phyloP scores from a whole-genome alignment of 2,329 filamentous ascomycete species.

The Niveomyces coronatus region DNA sequence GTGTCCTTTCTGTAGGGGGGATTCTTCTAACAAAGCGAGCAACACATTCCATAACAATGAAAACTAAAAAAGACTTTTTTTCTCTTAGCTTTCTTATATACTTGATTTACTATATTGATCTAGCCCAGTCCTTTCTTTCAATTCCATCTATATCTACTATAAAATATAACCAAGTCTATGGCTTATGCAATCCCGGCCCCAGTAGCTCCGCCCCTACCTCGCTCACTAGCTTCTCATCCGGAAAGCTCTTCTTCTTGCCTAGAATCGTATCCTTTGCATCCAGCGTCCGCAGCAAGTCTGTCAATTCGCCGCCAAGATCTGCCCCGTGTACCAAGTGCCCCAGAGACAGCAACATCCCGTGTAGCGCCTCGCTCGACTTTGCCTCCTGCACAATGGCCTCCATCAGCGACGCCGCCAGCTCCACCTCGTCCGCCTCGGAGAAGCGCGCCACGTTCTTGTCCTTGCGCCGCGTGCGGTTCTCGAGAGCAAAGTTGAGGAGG shows the following conservation, averaged over 20 bases:
- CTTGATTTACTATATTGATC: too few species aligned
- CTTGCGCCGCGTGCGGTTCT: constrained; percentile 56
- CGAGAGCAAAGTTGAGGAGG: constrained; percentile 68
- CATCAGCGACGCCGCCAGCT: constrained; percentile 69
- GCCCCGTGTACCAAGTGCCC: constrained; percentile 67
- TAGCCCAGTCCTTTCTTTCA: too few species aligned
- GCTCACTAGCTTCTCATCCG: constrained; percentile 44
- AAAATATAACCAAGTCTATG: constrained; percentile 12
- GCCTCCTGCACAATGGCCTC: constrained; percentile 57
- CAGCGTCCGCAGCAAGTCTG: constrained; percentile 68
- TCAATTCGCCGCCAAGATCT: constrained; percentile 60
- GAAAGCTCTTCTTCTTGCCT: constrained; percentile 46
- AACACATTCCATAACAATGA: too few species aligned
- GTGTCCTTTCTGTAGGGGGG: too few species aligned
- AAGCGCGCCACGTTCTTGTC: constrained; percentile 48
- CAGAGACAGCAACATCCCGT: constrained; percentile 65
- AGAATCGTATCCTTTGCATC: constrained; percentile 58
- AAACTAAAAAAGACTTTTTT: too few species aligned
- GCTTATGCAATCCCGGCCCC: constrained; percentile 36
- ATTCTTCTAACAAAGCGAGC: too few species aligned
- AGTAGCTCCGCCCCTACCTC: constrained; percentile 44
- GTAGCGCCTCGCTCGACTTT: constrained; percentile 59
- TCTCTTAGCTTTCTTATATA: too few species aligned
- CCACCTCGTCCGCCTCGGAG: constrained; percentile 62
- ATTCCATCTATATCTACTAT: background rate